Evolutionary conservation across 768 basidiomycete genomes (phyloP).

Genomic region (Boletus reticulatus): DNA sequence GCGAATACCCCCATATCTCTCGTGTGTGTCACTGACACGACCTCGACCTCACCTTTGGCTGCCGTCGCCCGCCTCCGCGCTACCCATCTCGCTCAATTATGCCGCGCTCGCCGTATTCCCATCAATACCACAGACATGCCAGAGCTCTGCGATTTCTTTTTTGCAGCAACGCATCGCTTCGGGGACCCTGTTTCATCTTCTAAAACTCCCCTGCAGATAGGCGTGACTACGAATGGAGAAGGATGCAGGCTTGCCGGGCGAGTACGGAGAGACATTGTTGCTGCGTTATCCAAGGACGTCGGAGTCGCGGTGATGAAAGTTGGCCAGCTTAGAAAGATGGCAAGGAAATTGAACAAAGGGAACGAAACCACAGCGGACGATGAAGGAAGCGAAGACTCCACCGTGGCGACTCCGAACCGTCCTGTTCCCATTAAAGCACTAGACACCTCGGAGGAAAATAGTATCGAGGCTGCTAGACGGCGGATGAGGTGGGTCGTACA

Average conservation of each 20-base stretch:
- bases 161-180: slow-evolving; percentile 85
- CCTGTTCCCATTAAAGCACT: slow-evolving; percentile 51
- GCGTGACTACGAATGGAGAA: slow-evolving; percentile 87
- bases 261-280: slow-evolving; percentile 78
- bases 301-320: slow-evolving; percentile 76
- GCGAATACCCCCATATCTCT: slow-evolving; percentile 39
- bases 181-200: slow-evolving; percentile 43
- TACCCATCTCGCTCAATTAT: slow-evolving; percentile 51
- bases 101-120: slow-evolving; percentile 58
- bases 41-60: slow-evolving; percentile 42
- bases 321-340: slow-evolving; percentile 62
- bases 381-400: slow-evolving; percentile 53
- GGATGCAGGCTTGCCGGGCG: slow-evolving; percentile 85
- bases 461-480: slow-evolving; percentile 49
- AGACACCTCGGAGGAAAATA: slow-evolving; percentile 30
- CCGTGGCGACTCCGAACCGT: slow-evolving; percentile 59
- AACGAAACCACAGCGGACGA: slow-evolving; percentile 26
- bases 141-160: slow-evolving; percentile 84
- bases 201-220: slow-evolving; percentile 64
- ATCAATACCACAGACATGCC: slow-evolving; percentile 89
- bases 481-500: slow-evolving; percentile 94
- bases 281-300: slow-evolving; percentile 65
- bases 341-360: slow-evolving; percentile 31
- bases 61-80: slow-evolving; percentile 45
- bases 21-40: slow-evolving; percentile 81